Conservation (phyloP, 1,284 basidiomycete genomes). For the Pseudozyma pruni region DNA sequence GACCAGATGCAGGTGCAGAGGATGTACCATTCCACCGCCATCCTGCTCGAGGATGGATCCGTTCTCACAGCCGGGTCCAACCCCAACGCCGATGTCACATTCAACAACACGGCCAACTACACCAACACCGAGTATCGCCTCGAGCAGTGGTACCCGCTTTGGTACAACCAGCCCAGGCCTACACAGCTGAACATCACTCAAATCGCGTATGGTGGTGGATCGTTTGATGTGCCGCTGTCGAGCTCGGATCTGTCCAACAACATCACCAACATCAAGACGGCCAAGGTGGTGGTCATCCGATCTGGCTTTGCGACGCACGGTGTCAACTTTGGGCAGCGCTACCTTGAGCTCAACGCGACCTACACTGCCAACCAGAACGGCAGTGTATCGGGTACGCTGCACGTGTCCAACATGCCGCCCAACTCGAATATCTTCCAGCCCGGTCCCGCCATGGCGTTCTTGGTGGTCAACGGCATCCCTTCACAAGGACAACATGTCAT, state of each 20-base stretch:
- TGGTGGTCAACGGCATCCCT: constrained; percentile 77
- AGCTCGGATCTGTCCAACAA: constrained; percentile 56
- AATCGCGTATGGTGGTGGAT: constrained; percentile 82
- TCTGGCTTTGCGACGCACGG: constrained; percentile 64
- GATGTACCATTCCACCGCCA: constrained; percentile 78
- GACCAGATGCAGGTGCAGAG: constrained; percentile 78
- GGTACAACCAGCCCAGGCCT: constrained; percentile 72
- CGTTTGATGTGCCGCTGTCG: constrained; percentile 75
- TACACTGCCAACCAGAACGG: constrained; percentile 83
- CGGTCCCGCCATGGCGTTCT: constrained; percentile 81
- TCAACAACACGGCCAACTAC: constrained; percentile 47
- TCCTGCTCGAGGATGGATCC: constrained; percentile 82
- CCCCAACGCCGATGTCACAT: constrained; percentile 80
- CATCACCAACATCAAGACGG: constrained; percentile 71
- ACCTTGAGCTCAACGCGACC: constrained; percentile 73
- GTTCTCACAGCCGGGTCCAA: constrained; percentile 92
- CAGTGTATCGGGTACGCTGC: constrained; percentile 78
- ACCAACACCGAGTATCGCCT: constrained; percentile 82
- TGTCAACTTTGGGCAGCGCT: constrained; percentile 69
- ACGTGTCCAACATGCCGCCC: constrained; percentile 70
- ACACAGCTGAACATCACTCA: constrained; percentile 79
- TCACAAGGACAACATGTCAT: constrained; percentile 74
- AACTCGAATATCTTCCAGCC: constrained; percentile 74
- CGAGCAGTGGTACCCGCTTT: constrained; percentile 79
- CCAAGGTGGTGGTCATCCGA: constrained; percentile 75